Conservation (phyloP, 805 yeast species). For the Kluyveromyces dobzhanskii region DNA sequence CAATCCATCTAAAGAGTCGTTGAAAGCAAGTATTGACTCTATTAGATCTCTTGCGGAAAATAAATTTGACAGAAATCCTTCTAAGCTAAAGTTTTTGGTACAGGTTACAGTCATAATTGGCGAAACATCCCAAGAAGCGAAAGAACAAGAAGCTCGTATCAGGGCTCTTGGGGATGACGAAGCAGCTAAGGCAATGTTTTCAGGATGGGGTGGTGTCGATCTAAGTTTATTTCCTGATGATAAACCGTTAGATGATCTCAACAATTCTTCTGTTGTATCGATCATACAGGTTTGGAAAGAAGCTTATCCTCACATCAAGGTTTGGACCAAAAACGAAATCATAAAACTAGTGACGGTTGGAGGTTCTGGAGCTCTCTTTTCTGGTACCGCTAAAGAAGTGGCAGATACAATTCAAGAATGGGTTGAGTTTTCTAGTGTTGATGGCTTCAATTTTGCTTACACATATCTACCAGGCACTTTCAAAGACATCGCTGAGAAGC, state of each 20-base stretch:
- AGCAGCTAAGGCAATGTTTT: constrained; percentile 38
- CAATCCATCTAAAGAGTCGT: constrained; percentile 27
- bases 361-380: constrained; percentile 23
- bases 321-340: constrained; percentile 17
- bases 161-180: constrained; percentile 31
- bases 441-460: constrained; percentile 39
- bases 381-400: constrained; percentile 33
- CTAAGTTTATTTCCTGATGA: constrained; percentile 31
- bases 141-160: constrained; percentile 29
- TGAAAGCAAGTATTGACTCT: constrained; percentile 25
- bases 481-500: constrained; percentile 31
- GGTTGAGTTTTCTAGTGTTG: constrained; percentile 34
- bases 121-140: constrained; percentile 36
- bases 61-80: constrained; percentile 31
- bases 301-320: constrained; percentile 14
- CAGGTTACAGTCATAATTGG: constrained; percentile 34
- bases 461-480: constrained; percentile 31
- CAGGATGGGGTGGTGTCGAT: constrained; percentile 41
- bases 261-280: constrained; percentile 25
- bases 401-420: constrained; percentile 35
- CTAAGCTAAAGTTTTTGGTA: constrained; percentile 32
- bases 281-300: constrained; percentile 25
- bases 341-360: constrained; percentile 26
- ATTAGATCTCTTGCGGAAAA: constrained; percentile 29
- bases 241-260: constrained; percentile 29